Evolutionary conservation across 2,329 filamentous ascomycete species (phyloP).

Genomic region (Aurifilum marmelostoma): DNA sequence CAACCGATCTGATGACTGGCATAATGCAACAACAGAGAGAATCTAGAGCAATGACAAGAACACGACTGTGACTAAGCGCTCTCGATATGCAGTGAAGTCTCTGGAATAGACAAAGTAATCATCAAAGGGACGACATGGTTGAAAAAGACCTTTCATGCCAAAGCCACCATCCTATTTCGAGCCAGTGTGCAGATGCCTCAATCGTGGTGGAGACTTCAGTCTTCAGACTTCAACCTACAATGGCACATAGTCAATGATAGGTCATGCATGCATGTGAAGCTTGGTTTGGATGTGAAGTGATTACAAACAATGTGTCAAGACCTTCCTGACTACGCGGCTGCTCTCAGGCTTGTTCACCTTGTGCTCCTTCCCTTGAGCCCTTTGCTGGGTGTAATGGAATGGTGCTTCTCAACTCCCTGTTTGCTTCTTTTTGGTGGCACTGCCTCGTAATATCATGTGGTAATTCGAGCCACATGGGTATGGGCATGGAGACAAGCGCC

Average conservation of each 20-base stretch:
- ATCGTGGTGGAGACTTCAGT: too few species aligned
- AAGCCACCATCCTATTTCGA: background rate
- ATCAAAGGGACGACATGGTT: too few species aligned
- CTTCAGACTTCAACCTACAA: too few species aligned
- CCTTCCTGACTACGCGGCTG: too few species aligned
- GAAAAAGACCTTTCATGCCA: background rate
- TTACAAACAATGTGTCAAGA: background rate
- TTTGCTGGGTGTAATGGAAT: too few species aligned
- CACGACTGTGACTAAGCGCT: background rate
- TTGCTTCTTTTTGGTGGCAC: too few species aligned
- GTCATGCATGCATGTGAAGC: background rate
- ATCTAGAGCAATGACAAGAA: background rate
- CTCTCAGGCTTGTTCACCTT: too few species aligned
- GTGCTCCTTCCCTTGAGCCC: too few species aligned
- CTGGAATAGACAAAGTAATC: background rate
- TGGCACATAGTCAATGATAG: background rate
- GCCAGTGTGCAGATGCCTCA: too few species aligned
- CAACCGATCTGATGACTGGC: background rate
- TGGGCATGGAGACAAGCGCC: background rate
- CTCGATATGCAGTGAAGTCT: background rate
- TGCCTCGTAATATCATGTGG: background rate
- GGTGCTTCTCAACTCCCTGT: too few species aligned
- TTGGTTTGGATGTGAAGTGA: background rate
- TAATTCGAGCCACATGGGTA: background rate
- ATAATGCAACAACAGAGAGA: background rate